Base-by-base conservation (phyloP, 495 filamentous ascomycete genomes). In the Penicillium pulvis region DNA sequence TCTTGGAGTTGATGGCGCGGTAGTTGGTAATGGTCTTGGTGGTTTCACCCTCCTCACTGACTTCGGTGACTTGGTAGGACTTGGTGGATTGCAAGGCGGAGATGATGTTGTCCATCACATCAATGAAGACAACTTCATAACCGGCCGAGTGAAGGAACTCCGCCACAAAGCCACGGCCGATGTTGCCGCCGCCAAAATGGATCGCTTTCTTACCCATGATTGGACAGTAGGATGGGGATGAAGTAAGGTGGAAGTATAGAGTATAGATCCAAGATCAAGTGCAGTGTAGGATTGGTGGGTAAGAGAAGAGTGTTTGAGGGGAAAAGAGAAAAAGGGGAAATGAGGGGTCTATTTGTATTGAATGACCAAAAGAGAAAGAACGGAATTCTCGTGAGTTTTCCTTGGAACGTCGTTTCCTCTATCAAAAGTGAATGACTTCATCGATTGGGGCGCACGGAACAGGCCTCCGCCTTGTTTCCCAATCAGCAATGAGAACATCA, bases 151-250 rank as follows among this genome's bases (percentile, higher is more conserved):
- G 87, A 48, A 97, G 85, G 79, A 97, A 85, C 59, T 87, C 85
- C 52, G 83, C 85, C 26, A 88, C 84, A 55, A 85, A 85, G 63
- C 84, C 83, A 67, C 84, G 83, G 68, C 86, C 85, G 73, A 97
- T 96, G 81, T 96, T 96, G 66, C 92, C 92, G 68, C 92, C 92
- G 57, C 92, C 92, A 65, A 97, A 97, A 75, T 97, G 92, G 65
- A 97, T 84, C 53, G 91, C 91, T 71, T 91, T 95, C 75, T 90
- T 91, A 51, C 71, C 76, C 83, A 86, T 87, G 61, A 57, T 80
- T 64, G 63, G 35, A 60, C 39, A 28, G 35, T 30, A 52, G 51
- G 19, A 55, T 47, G 51, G 33, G 43, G 35, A 49, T 42, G n/a
- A 17, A 50, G 41, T 17, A 17, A 59, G 28, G 3, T 26, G 6